Conservation (phyloP, 352 stramenopile species). For the Globisporangium perplexum region DNA sequence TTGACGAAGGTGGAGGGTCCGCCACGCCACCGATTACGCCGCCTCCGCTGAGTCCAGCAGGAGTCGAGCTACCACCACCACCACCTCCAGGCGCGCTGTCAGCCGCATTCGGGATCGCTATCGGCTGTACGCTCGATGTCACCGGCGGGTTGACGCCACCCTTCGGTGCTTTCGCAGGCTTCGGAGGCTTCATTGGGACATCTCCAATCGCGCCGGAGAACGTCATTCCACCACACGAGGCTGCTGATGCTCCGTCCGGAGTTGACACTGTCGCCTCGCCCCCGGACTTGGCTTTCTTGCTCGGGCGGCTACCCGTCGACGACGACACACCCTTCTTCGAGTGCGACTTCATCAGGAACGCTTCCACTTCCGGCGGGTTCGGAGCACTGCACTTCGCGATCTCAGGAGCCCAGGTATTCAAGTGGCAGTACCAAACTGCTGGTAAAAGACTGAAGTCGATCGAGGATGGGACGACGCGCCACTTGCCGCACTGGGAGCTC, state of each 20-base stretch:
- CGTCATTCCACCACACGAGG: not conserved
- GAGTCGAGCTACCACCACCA: not conserved
- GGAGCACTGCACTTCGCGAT: conserved; percentile 59
- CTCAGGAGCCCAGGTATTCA: conserved; percentile 77
- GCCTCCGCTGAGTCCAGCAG: not conserved
- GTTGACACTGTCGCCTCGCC: not conserved
- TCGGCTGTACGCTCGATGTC: not conserved
- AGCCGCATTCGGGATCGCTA: not conserved
- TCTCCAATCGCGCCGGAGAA: not conserved
- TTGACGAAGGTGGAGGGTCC: not conserved
- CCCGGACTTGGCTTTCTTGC: conserved; percentile 44
- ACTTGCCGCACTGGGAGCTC: conserved; percentile 90
- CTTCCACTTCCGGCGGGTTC: conserved; percentile 71
- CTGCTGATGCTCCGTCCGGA: not conserved
- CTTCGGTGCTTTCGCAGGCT: conserved; percentile 11
- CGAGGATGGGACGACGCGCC: conserved; percentile 90
- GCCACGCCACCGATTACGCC: not conserved
- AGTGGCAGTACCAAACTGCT: conserved; percentile 82
- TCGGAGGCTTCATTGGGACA: conserved; percentile 2
- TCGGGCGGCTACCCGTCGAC: conserved; percentile 20
- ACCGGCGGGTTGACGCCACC: not conserved
- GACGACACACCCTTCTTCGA: conserved; percentile 38
- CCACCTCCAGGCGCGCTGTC: not conserved
- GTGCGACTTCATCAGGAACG: conserved; percentile 53
- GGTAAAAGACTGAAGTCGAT: conserved; percentile 89